Conservation (phyloP, 106 monocot genomes). For the Hemerocallis citrina region DNA sequence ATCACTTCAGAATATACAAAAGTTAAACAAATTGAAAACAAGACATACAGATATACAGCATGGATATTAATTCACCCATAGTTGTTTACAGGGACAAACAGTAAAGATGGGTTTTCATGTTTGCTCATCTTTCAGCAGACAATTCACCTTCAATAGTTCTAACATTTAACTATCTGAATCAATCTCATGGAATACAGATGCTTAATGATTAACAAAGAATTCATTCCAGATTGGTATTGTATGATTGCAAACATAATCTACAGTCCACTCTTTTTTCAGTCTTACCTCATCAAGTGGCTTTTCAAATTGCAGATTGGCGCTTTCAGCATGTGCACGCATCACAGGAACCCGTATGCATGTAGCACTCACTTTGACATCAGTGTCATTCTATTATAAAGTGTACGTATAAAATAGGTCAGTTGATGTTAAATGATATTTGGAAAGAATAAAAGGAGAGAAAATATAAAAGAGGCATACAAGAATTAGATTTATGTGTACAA, state of each 20-base stretch:
- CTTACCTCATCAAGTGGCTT: constrained; percentile 89
- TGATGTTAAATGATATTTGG: neutral
- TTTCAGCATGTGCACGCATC: constrained; percentile 94
- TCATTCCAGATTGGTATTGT: too few relatives aligned
- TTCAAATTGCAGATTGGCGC: constrained; percentile 92
- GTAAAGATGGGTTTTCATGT: too few relatives aligned
- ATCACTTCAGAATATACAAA: too few relatives aligned
- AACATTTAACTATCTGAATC: too few relatives aligned
- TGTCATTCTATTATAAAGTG: constrained; percentile 48
- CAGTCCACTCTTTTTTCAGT: neutral
- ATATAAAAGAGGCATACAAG: neutral
- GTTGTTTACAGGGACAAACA: too few relatives aligned
- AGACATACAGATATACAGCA: too few relatives aligned
- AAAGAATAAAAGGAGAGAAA: neutral
- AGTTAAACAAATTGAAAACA: too few relatives aligned
- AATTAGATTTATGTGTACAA: neutral
- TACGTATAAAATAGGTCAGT: neutral
- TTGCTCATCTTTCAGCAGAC: too few relatives aligned
- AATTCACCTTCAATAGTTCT: too few relatives aligned
- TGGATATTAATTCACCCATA: too few relatives aligned
- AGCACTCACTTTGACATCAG: constrained; percentile 81
- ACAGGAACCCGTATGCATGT: constrained; percentile 95
- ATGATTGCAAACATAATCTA: neutral
- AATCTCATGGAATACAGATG: too few relatives aligned
- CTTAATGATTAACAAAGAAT: too few relatives aligned